Conservation (phyloP, 83 land plant genomes). For the Picea engelmannii region DNA sequence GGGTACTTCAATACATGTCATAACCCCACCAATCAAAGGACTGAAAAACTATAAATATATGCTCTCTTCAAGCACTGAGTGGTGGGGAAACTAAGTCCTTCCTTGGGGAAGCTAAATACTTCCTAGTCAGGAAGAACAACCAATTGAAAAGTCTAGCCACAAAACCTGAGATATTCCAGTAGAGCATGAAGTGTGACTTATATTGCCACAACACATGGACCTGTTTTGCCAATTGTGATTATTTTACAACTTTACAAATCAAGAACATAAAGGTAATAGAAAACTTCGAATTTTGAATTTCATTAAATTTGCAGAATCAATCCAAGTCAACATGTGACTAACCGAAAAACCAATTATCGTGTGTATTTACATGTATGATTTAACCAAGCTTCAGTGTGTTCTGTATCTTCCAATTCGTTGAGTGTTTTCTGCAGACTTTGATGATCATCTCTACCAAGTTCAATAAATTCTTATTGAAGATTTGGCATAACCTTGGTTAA, state of each 20-base stretch:
- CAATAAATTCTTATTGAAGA: constrained; percentile 4
- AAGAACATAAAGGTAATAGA: not conserved
- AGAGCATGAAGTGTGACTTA: not conserved
- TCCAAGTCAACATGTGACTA: constrained; percentile 7
- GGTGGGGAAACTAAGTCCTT: not conserved
- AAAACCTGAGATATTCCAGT: not conserved
- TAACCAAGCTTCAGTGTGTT: not conserved
- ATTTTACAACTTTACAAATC: constrained; percentile 14
- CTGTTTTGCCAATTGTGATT: not conserved
- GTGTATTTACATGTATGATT: not conserved
- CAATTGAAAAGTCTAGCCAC: not conserved
- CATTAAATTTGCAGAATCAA: not conserved
- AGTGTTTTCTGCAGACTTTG: no score
- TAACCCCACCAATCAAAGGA: not conserved
- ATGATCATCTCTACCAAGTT: constrained; percentile 8
- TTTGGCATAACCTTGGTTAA: constrained; percentile 7
- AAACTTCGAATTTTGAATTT: not conserved
- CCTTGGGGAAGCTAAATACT: no score
- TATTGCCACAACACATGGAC: not conserved
- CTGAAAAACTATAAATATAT: not conserved
- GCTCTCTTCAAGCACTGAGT: not conserved
- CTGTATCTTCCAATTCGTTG: no score
- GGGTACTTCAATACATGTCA: not conserved
- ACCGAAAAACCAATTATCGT: not conserved
- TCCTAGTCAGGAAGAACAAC: not conserved